phyloP scores from a whole-genome alignment of 352 stramenopile species.

The Lagenidium sp. region DNA sequence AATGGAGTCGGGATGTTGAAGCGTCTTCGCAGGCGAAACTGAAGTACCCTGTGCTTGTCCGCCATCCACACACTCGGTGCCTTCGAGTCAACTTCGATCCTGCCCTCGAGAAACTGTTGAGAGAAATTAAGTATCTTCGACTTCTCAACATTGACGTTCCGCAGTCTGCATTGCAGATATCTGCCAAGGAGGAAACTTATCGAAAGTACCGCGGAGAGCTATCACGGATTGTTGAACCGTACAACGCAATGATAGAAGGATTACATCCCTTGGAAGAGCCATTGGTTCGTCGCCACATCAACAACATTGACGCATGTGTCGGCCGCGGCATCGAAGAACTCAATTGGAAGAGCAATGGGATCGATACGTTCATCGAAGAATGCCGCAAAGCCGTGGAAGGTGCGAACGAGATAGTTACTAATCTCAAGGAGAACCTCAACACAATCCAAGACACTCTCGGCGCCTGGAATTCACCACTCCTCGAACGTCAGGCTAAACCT shows the following conservation, averaged over 20 bases:
- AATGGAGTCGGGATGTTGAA: constrained; percentile 95
- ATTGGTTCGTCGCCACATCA: constrained; percentile 91
- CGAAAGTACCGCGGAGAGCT: constrained; percentile 94
- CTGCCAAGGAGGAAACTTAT: constrained; percentile 93
- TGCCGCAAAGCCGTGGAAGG: constrained; percentile 74
- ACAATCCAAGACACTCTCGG: constrained; percentile 91
- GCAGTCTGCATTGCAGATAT: constrained; percentile 92
- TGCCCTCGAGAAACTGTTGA: constrained; percentile 92
- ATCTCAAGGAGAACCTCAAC: constrained; percentile 96
- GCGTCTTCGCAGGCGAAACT: constrained; percentile 93
- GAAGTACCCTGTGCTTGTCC: constrained; percentile 90
- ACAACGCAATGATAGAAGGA: constrained; percentile 96
- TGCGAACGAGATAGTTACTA: constrained; percentile 92
- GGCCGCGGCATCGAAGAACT: constrained; percentile 91
- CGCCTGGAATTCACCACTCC: constrained; percentile 89
- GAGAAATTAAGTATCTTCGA: constrained; percentile 98
- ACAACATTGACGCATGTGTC: constrained; percentile 94
- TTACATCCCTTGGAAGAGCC: constrained; percentile 96
- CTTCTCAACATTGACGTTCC: constrained; percentile 94
- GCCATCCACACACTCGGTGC: constrained; percentile 84
- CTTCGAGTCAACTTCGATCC: constrained; percentile 97
- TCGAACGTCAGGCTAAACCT: constrained; percentile 95
- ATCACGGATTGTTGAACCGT: constrained; percentile 96
- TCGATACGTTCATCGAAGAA: constrained; percentile 93
- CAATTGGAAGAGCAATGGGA: constrained; percentile 94